phyloP scores from a whole-genome alignment of 2,329 filamentous ascomycete genomes.

The Ceratocystis albifundus region DNA sequence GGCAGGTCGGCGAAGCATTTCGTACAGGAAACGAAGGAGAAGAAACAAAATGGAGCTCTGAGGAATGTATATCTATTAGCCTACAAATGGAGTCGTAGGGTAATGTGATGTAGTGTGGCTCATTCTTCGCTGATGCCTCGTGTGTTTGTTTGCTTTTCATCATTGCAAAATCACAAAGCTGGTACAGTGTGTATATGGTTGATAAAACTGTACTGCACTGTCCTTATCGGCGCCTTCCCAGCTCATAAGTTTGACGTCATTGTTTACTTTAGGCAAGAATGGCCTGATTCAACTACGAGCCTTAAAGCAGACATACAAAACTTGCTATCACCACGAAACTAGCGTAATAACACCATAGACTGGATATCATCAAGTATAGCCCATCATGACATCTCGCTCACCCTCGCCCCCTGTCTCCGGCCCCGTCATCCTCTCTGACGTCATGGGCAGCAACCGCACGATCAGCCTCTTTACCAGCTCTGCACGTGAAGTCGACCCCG shows the following conservation, averaged over 20 bases:
- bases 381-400: not conserved
- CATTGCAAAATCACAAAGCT: not conserved
- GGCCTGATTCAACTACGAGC: not conserved
- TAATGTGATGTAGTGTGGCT: not conserved
- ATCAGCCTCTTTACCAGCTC: slow-evolving; percentile 80
- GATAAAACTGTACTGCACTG: slow-evolving; percentile 15
- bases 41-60: not conserved
- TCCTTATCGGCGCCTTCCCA: slow-evolving; percentile 12
- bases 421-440: slow-evolving; percentile 61
- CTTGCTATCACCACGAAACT: not conserved
- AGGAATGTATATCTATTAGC: not conserved
- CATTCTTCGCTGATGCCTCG: too few species aligned
- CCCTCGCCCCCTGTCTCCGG: not conserved
- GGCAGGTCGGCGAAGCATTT: slow-evolving; percentile 55
- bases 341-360: not conserved
- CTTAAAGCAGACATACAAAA: not conserved
- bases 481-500: slow-evolving; percentile 60
- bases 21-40: too few species aligned
- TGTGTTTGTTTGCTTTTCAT: not conserved
- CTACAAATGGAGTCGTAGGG: too few species aligned
- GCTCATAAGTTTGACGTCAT: slow-evolving; percentile 4
- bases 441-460: slow-evolving; percentile 64
- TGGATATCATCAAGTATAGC: not conserved
- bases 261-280: slow-evolving; percentile 5
- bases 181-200: not conserved